Evolutionary conservation across 129 eudicot species (phyloP).

Genomic region (Artemisia tridentata): DNA sequence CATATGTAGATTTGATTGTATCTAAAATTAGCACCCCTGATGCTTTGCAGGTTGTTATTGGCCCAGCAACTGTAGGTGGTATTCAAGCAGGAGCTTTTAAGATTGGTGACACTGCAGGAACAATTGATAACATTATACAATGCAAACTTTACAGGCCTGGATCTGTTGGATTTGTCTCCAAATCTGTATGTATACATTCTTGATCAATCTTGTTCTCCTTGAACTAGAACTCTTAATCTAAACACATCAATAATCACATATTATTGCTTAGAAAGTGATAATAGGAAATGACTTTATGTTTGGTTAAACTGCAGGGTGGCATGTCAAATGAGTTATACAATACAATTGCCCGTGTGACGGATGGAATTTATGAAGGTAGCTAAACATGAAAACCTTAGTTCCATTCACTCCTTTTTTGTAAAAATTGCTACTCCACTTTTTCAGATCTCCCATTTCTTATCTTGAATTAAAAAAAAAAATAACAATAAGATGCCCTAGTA

Average conservation of each 20-base stretch:
- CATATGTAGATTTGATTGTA: background rate
- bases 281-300: conserved; percentile 13
- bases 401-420: background rate
- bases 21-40: background rate
- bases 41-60: conserved; percentile 74
- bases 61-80: conserved; percentile 98
- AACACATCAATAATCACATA: background rate
- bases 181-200: conserved; percentile 63
- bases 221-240: background rate
- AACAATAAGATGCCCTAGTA: background rate
- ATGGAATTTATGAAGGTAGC: conserved; percentile 92
- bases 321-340: conserved; percentile 94
- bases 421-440: background rate
- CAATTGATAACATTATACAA: conserved; percentile 85
- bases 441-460: background rate
- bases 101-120: conserved; percentile 97
- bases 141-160: conserved; percentile 98
- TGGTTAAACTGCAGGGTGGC: conserved; percentile 70
- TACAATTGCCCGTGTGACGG: conserved; percentile 91
- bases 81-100: conserved; percentile 95
- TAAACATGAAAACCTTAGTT: background rate
- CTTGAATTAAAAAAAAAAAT: background rate
- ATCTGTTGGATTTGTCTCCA: conserved; percentile 95
- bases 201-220: background rate
- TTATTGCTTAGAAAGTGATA: conserved; percentile 7